Percentiles rank a stretch among this genome's conserved stretches.
Evolutionary conservation across 116 monocot species (phyloP).

Genomic region (Cymodocea nodosa): DNA sequence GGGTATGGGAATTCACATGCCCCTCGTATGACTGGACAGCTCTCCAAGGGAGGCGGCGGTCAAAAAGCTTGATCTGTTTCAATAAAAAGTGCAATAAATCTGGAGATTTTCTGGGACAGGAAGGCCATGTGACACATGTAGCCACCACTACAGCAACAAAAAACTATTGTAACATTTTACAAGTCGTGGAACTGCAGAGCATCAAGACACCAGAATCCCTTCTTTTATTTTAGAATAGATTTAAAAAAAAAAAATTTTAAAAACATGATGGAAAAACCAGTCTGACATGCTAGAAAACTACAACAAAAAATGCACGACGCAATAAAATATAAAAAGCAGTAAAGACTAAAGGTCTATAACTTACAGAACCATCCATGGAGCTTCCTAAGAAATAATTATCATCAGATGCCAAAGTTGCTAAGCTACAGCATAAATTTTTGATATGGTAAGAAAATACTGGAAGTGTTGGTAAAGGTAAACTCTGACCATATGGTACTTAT

Average conservation of each 20-base stretch:
- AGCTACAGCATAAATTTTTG: conserved; percentile 29
- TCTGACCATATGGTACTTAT: no score
- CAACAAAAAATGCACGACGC: neutral
- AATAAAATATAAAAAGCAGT: neutral
- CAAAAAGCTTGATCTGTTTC: conserved; percentile 77
- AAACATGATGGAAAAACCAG: no score
- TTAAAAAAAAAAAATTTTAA: no score
- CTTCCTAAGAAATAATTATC: conserved; percentile 71
- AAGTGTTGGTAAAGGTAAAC: no score
- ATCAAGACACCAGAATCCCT: no score
- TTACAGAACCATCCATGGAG: conserved; percentile 93
- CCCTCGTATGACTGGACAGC: conserved; percentile 69
- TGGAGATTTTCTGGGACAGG: no score
- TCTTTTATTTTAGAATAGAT: no score
- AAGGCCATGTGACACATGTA: no score
- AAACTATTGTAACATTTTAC: no score
- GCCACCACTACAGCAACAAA: no score
- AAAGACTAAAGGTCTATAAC: conserved; percentile 14
- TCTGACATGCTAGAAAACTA: no score
- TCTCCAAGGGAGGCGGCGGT: conserved; percentile 48
- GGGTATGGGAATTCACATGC: conserved; percentile 63
- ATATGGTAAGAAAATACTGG: neutral
- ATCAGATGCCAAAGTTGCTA: conserved; percentile 54
- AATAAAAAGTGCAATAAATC: neutral
- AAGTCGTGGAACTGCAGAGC: no score